Base-by-base conservation (phyloP, 2,329 filamentous ascomycete species). In the Pestalotiopsis sp. region DNA sequence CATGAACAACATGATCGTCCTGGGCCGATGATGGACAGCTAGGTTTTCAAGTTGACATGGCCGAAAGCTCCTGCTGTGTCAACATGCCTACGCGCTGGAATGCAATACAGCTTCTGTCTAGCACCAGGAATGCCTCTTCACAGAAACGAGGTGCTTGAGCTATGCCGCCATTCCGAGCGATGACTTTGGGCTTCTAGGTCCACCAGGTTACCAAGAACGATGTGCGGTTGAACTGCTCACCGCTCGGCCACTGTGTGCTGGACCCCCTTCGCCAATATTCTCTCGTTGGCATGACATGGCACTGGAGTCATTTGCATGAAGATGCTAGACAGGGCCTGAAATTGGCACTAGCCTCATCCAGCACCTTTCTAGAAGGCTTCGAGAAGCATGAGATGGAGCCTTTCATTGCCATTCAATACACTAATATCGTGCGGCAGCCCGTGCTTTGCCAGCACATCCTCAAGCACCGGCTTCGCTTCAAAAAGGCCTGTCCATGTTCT, bases 361-460 rank as follows among this genome's bases (percentile, higher is more conserved):
- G 68, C 40, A 69, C 65, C 61, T 59, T 69, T 69, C 68, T 64
- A 64, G 68, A 69, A 69, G 52, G 40, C 26, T 69, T 69, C 68
- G 60, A 67, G 68, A 69, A 69, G 67, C 64, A 40, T 20, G 44
- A 48, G 40, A 65, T 44, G 65, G 67, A 44, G 22, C 20, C 35
- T 30, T 17, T 13, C 24, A 30, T 35, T 35, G 39, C 9, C 22
- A 55, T 62, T 59, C 62, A 48, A 65, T 64, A 57, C 55, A 59
- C 17, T 13, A 4, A 11, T 11, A 48, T 67, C 39, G 55, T 55
- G 55, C 56, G 22, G 63, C 52, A 59, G 61, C 55, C 52, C 66
- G 48, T 40, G 60, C 66, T 61, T 61, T 66, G 65, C 39, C 26
- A 22, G 30, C 52, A 52, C 44, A 52, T 52, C 30, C 40, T 24